Base-by-base conservation (phyloP, 768 basidiomycete species). In the Lentinula aciculospora region DNA sequence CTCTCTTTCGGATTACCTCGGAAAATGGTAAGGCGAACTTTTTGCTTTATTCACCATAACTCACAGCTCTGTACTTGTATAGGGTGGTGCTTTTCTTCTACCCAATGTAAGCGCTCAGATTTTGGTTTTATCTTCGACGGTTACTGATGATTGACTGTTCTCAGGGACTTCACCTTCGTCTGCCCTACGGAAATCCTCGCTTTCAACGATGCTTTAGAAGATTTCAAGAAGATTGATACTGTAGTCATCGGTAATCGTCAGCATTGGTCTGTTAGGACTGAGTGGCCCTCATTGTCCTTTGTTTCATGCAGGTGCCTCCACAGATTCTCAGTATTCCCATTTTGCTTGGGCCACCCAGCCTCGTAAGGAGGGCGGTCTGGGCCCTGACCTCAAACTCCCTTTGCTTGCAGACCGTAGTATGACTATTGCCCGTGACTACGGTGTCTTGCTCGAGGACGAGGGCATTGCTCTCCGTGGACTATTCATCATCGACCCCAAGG, bases 181-280 rank as follows among this genome's bases (percentile, higher is more conserved):
- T 95, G 92, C 74, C 92, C 92, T n/a, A 94, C 93, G 58, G 94
- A 96, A 73, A 95, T 97, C 68, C 82, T 95, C 47, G 94, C 94
- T 1, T 97, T 94, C 81, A 94, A 96, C 71, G 90, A 92, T 60
- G 87, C 92, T 8, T 81, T 96, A 31, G 68, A 83, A 53, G 77
- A 81, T 60, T 94, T 96, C 78, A 77, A 83, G 55, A 80, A 79
- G 54, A 75, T 94, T 61, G 82, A 86, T 69, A 85, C 91, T 27
- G 77, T 76, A 37, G 86, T 96, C 44, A 81, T 96, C 61, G 90
- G 91, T 91, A 50, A 17, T 81, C 9, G 28, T 4, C 12, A 64
- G 13, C 23, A 0, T 7, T 3, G 7, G 5, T n/a, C 1, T 32
- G 4, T 50, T 40, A 6, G 34, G 23, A 9, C 4, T 17, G 10